Conservation (phyloP, 2,329 filamentous ascomycete genomes). For the Diaporthe sp. region DNA sequence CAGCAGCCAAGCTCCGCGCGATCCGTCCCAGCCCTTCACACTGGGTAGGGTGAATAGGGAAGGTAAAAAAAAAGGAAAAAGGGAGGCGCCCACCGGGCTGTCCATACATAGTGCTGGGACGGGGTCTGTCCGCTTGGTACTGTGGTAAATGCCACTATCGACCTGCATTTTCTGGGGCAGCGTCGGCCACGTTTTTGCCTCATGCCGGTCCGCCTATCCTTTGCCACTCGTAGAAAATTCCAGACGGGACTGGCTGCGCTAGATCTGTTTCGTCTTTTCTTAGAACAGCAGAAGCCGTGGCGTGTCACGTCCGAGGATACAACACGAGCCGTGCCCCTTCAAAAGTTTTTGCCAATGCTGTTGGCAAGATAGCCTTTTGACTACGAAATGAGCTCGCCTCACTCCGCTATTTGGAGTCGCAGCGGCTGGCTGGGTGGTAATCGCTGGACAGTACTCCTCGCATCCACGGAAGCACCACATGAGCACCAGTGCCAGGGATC, state of each 20-base stretch:
- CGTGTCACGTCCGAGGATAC: conserved; percentile 19
- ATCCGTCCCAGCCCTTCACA: neutral
- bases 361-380: neutral
- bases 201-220: conserved; percentile 14
- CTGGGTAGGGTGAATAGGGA: conserved; percentile 14
- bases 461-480: neutral
- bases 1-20: conserved; percentile 9
- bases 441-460: neutral
- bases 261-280: conserved; percentile 30
- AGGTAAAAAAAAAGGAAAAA: neutral
- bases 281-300: conserved; percentile 25
- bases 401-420: neutral
- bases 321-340: neutral
- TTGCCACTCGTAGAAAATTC: conserved; percentile 9
- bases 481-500: neutral
- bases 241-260: conserved; percentile 23
- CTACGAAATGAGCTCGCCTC: conserved; percentile 5
- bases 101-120: neutral
- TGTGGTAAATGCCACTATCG: conserved; percentile 1
- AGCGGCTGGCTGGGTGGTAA: conserved; percentile 10
- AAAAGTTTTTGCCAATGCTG: conserved; percentile 1
- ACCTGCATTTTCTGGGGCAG: conserved; percentile 16
- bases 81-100: neutral
- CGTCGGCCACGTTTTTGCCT: conserved; percentile 31
- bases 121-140: neutral